Evolutionary conservation across 148 eudicot species (phyloP), one percentile per base, ranked within the genome.

Genomic region (Rhododendron kiyosumense): DNA sequence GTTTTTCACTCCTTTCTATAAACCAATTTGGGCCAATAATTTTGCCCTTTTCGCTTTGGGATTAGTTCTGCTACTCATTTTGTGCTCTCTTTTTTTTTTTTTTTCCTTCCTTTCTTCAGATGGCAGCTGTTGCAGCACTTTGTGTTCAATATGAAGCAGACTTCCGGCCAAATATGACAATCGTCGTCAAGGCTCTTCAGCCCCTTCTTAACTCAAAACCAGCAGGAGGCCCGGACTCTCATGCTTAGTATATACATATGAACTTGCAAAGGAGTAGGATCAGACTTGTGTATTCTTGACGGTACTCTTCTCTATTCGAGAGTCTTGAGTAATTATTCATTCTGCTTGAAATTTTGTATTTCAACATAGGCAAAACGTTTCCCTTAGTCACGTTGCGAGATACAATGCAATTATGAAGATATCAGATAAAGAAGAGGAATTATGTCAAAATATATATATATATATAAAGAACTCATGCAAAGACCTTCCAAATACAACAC

Each of bases 71-170:
- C 7, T 71, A 71, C 30, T 10, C 76, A 30, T 2, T 22, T 52
- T 14, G 28, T 18, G 36, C 14, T 22, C 7, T 24, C 4, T 22
- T 3, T 34, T 76, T 48, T n/a, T n/a, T n/a, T n/a, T 36, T 30
- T 8, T 34, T 0, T 2, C 15, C 22, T 81, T 65, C 48, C 15
- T 9, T 38, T 45, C 32, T 82, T 36, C 96, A 95, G 98, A 90
- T 96, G 95, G 98, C 96, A 88, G 99, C 99, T 77, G 98, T 96
- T 73, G 99, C 98, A 28, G 99, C 98, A 80, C 92, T 96, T 15
- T 96, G 99, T 84, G 98, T 96, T 79, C 99, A 96, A 83, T 95
- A 96, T 65, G 99, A 96, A 88, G 98, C 98, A 75, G 99, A 95
- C 78, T 96, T 96, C 87, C 86, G 99, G 88, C 99, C 99, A 15